Evolutionary conservation across 1,284 basidiomycete species (phyloP).

Genomic region (Apiotrichum mycotoxinovorans): DNA sequence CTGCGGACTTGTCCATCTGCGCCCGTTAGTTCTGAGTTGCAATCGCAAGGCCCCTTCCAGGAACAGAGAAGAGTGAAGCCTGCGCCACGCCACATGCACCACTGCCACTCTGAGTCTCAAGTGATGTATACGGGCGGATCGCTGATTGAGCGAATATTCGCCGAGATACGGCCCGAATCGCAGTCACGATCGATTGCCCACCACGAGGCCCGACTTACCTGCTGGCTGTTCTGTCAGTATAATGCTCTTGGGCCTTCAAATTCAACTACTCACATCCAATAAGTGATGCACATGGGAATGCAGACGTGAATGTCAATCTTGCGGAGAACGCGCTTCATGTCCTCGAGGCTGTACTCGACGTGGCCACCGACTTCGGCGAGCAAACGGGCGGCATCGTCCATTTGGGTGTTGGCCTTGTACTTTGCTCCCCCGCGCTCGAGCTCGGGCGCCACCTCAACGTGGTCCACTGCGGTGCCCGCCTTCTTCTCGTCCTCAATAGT

Average conservation of each 20-base stretch:
- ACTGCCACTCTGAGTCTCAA: no score
- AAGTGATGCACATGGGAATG: slow-evolving; percentile 18
- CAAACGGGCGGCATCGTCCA: slow-evolving; percentile 15
- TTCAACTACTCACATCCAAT: slow-evolving; percentile 9
- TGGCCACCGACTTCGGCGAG: slow-evolving; percentile 15
- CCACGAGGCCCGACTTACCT: slow-evolving; percentile 2
- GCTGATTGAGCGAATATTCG: no score
- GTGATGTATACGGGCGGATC: no score
- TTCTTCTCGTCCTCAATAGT: slow-evolving; percentile 7
- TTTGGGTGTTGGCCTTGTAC: slow-evolving; percentile 15
- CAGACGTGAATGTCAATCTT: slow-evolving; percentile 18
- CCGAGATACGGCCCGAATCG: neutral
- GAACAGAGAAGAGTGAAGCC: no score
- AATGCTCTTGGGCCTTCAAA: neutral
- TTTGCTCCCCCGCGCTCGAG: neutral
- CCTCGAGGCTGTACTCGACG: slow-evolving; percentile 10
- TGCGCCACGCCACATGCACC: no score
- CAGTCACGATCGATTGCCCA: neutral
- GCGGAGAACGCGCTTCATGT: slow-evolving; percentile 14
- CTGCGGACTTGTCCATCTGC: slow-evolving; percentile 44
- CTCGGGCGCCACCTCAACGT: slow-evolving; percentile 6
- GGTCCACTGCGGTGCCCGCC: neutral
- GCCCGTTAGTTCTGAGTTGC: no score
- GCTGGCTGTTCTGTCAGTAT: slow-evolving; percentile 8
- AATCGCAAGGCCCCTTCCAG: no score